A percentile compares a stretch with the other conserved stretches of the same genome.
phyloP scores from a whole-genome alignment of 345 rosid species.

The Adansonia digitata region DNA sequence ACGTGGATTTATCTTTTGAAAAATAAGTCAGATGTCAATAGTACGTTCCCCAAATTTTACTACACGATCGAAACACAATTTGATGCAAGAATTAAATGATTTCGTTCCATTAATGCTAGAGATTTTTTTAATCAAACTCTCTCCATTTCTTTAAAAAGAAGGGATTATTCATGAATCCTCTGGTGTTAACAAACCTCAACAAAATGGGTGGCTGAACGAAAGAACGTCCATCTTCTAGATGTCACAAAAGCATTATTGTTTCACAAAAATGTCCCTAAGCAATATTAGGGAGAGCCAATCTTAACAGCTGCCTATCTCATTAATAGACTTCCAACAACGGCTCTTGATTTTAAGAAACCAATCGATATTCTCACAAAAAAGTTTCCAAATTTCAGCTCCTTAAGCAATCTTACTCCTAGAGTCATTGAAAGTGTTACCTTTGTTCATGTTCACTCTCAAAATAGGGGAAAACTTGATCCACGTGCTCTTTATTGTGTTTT shows the following conservation, averaged over 20 bases:
- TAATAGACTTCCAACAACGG: background rate
- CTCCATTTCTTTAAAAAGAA: background rate
- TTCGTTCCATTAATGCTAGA: background rate
- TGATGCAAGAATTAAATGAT: background rate
- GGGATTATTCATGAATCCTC: background rate
- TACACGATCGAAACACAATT: background rate
- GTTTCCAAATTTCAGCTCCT: background rate
- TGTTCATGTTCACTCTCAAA: too few species aligned
- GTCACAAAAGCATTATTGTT: background rate
- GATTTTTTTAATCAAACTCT: background rate
- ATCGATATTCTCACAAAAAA: background rate
- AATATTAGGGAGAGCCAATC: background rate
- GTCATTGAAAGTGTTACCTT: too few species aligned
- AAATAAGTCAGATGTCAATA: background rate
- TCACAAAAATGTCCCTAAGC: background rate
- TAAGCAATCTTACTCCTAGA: background rate
- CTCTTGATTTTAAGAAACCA: background rate
- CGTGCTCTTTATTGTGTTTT: background rate
- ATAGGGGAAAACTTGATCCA: background rate
- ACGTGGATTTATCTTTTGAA: background rate
- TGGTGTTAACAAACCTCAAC: background rate
- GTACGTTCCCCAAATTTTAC: background rate
- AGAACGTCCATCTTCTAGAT: background rate
- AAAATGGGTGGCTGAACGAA: background rate
- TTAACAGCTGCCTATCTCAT: background rate